phyloP scores from a whole-genome alignment of 2,329 filamentous ascomycete genomes.

The Colletotrichum sojae region DNA sequence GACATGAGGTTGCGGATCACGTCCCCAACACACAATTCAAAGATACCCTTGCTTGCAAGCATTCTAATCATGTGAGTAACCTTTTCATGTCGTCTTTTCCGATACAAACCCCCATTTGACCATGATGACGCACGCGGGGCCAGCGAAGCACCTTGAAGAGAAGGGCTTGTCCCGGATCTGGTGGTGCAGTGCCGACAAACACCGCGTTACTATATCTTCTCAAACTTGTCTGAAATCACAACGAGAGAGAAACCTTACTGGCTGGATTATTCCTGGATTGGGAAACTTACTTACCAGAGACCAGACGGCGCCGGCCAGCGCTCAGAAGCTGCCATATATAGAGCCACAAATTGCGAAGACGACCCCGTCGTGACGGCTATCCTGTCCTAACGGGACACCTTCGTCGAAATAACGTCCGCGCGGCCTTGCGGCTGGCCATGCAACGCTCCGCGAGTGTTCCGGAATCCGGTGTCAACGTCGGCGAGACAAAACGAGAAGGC shows the following conservation, averaged over 20 bases:
- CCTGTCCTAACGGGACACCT: too few species aligned
- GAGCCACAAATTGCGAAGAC: neutral
- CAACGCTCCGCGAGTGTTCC: neutral
- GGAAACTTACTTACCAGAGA: neutral
- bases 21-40: conserved; percentile 20
- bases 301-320: neutral
- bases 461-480: neutral
- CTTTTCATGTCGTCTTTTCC: neutral
- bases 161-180: conserved; percentile 44
- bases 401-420: too few species aligned
- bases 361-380: neutral
- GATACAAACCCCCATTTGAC: conserved; percentile 30
- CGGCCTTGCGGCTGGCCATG: too few species aligned
- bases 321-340: neutral
- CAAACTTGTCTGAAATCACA: conserved; percentile 68
- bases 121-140: conserved; percentile 70
- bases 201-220: conserved; percentile 78
- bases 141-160: conserved; percentile 55
- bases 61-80: neutral
- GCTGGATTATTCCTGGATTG: neutral
- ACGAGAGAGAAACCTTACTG: neutral
- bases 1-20: conserved; percentile 48
- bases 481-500: conserved; percentile 10
- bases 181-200: conserved; percentile 68
- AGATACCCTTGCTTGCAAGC: conserved; percentile 29